Evolutionary conservation across 179 eudicot species (phyloP), one percentile per base, ranked within the genome.

Genomic region (Pouteria campechiana): DNA sequence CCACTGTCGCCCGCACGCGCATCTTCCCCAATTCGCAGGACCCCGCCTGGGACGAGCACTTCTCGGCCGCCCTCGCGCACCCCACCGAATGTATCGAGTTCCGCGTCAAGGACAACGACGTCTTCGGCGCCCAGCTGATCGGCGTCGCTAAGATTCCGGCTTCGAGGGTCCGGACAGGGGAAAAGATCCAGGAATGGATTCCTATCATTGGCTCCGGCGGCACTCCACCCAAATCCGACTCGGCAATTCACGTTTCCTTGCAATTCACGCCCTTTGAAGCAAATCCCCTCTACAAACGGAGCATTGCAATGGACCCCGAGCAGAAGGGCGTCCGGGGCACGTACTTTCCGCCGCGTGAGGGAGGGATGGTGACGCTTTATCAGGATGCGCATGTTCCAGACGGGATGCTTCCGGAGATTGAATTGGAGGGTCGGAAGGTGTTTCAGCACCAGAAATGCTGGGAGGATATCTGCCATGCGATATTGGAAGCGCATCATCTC

Each of bases 391-490:
- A 84, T 27, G 61, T 69, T 6, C 41, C 27, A 10, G 82, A 78
- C 17, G 65, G 46, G n/a, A 22, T 51, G 13, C 25, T 88, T 23
- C 96, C 94, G 6, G 46, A 61, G 45, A 76, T 88, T 12, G 50
- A 60, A 17, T 35, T 88, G 51, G 97, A 83, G 2, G 78, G 46
- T 0, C 69, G 69, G 2, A 34, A 22, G 44, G 46, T 44, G 23
- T 85, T 57, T 30, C 35, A 60, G 37, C 92, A 75, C 1, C 72
- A 60, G 3, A 55, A 49, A 1, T 88, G 97, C 35, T 88, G 97
- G 97, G 97, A 88, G 52, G 94, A 88, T 59, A 67, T 88, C n/a
- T 88, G 97, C 19, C 75, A 73, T 47, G 88, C 97, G 0, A 67
- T 88, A n/a, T 55, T 77, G 0, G 94, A 83, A 51, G 94, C 97